phyloP scores from a whole-genome alignment of 768 basidiomycete genomes.

The Suillus ampliporus region DNA sequence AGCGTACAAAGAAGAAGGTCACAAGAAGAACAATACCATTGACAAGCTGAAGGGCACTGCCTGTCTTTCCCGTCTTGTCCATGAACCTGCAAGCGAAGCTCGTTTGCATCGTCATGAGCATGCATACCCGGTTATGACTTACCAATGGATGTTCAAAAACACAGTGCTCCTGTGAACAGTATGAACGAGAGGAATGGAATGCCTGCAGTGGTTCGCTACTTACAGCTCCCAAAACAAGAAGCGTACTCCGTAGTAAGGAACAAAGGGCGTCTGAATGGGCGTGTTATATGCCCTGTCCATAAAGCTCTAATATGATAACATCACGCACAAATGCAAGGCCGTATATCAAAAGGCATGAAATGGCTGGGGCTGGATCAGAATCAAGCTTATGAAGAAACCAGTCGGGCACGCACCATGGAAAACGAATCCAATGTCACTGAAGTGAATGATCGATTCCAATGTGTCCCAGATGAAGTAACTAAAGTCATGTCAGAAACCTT shows the following conservation, averaged over 20 bases:
- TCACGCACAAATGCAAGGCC: constrained; percentile 69
- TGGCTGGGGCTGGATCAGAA: constrained; percentile 41
- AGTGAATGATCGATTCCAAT: constrained; percentile 71
- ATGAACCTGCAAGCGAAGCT: constrained; percentile 57
- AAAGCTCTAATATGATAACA: too few relatives aligned
- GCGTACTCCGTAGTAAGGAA: constrained; percentile 77
- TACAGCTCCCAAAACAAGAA: constrained; percentile 87
- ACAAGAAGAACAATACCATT: constrained; percentile 73
- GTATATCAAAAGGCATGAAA: constrained; percentile 70
- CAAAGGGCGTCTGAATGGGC: constrained; percentile 63
- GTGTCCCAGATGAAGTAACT: constrained; percentile 89
- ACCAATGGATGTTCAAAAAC: constrained; percentile 91
- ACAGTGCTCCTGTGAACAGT: constrained; percentile 66
- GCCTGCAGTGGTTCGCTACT: constrained; percentile 26
- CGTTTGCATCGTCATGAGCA: not conserved
- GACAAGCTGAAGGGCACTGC: constrained; percentile 65
- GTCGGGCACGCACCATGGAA: constrained; percentile 60
- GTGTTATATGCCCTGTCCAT: not conserved
- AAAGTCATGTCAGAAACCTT: not conserved
- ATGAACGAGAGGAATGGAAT: constrained; percentile 12
- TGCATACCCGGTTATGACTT: constrained; percentile 20
- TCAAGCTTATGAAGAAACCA: not conserved
- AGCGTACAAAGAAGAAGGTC: constrained; percentile 72
- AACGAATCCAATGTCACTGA: constrained; percentile 74
- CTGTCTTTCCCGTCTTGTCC: constrained; percentile 78